Evolutionary conservation across 495 filamentous ascomycete genomes (phyloP).

Genomic region (Parmelia sp.): DNA sequence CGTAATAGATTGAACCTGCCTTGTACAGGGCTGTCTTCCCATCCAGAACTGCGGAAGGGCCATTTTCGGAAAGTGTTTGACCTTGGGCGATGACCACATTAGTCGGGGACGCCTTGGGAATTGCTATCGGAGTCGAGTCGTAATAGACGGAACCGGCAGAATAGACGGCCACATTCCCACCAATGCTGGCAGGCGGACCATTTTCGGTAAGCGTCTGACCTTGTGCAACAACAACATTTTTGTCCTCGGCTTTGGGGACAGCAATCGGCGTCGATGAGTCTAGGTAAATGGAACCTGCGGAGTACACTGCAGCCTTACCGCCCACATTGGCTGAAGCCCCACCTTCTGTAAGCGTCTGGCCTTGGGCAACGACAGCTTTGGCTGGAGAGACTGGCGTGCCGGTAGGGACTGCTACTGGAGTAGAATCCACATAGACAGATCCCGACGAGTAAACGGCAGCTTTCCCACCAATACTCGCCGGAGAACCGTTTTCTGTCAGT

Average conservation of each 20-base stretch:
- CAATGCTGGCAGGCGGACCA: not conserved
- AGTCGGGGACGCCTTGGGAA: not conserved
- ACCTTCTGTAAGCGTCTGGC: not conserved
- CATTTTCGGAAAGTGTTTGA: not conserved
- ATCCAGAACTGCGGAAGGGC: not conserved
- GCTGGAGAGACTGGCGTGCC: not conserved
- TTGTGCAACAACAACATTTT: not conserved
- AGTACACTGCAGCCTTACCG: not conserved
- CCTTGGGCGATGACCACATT: not conserved
- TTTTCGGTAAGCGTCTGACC: not conserved
- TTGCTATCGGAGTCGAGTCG: not conserved
- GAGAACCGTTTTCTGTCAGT: not conserved
- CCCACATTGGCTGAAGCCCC: not conserved
- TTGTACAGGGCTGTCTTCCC: slow-evolving; percentile 1
- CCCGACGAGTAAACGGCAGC: not conserved
- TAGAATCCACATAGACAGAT: not conserved
- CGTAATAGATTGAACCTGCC: not conserved
- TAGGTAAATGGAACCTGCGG: not conserved
- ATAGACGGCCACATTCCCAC: slow-evolving; percentile 1
- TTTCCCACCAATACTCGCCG: not conserved
- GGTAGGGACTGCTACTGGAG: not conserved
- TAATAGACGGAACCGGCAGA: not conserved
- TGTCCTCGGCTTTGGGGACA: not conserved
- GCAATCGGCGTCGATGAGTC: not conserved
- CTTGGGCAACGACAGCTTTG: not conserved